These are phyloP conservation scores for Aureobasidium namibiae DNA, from an alignment of 2,329 filamentous ascomycete species.

Conservation along the genomic window DNA sequence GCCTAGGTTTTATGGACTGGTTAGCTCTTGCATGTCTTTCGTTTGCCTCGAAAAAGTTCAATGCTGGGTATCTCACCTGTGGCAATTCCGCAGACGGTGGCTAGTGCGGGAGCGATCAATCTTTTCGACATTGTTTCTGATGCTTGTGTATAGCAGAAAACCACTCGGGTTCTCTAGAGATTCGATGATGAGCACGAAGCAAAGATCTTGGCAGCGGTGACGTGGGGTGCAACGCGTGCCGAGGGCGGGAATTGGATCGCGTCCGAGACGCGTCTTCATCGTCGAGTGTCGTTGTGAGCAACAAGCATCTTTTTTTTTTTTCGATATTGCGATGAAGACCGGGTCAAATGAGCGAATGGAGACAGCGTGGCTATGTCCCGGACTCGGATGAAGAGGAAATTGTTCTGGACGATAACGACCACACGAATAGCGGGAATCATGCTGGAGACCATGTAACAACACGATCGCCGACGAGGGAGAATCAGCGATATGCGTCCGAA, in stretches of 20 bases:
- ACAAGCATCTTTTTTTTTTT: background rate
- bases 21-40: too few species aligned
- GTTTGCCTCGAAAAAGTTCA: background rate
- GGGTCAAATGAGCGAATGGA: conserved; percentile 41
- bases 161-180: background rate
- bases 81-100: conserved; percentile 17
- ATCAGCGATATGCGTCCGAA: background rate
- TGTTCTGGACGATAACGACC: background rate
- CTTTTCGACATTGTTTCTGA: background rate
- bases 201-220: background rate
- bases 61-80: conserved; percentile 17
- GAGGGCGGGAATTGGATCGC: background rate
- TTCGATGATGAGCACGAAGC: background rate
- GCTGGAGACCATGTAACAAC: background rate
- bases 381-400: conserved; percentile 43
- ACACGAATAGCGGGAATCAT: background rate
- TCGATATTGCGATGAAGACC: background rate
- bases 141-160: background rate
- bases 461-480: background rate
- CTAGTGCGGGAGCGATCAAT: conserved; percentile 7
- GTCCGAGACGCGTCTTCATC: background rate
- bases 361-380: conserved; percentile 40
- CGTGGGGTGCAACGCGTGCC: background rate
- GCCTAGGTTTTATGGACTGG: conserved; percentile 15
- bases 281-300: background rate